A percentile compares a stretch with the other conserved stretches of the same genome.
Conservation (phyloP, 2,329 filamentous ascomycete genomes). For the Knufia fluminis region DNA sequence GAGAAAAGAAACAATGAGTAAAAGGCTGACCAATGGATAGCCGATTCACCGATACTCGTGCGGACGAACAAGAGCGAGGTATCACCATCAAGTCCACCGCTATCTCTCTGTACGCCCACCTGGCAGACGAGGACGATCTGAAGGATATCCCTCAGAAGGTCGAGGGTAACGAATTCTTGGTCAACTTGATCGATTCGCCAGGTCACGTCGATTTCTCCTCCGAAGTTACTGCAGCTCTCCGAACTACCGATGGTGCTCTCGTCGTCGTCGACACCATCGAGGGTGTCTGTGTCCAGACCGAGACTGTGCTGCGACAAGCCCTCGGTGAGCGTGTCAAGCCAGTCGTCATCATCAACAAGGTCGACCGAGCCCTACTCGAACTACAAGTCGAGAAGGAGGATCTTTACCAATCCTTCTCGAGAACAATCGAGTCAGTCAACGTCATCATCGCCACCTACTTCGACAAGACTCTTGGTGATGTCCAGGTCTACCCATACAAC, state of each 20-base stretch:
- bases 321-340: conserved; percentile 99
- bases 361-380: conserved; percentile 98
- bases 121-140: conserved; percentile 72
- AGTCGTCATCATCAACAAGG: conserved; percentile 99
- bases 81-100: conserved; percentile 99
- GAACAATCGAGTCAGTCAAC: conserved; percentile 99
- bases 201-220: conserved; percentile 99
- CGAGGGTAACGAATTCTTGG: conserved; percentile 92
- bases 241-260: conserved; percentile 98
- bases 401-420: conserved; percentile 98
- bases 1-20: neutral
- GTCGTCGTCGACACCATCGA: conserved; percentile 99
- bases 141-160: conserved; percentile 91
- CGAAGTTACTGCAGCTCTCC: conserved; percentile 96
- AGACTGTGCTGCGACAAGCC: conserved; percentile 98
- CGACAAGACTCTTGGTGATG: conserved; percentile 92
- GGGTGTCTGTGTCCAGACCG: conserved; percentile 99
- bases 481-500: conserved; percentile 96
- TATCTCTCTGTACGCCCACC: conserved; percentile 90
- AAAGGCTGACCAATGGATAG: conserved; percentile 14
- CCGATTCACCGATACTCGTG: conserved; percentile 92
- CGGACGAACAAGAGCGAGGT: conserved; percentile 98
- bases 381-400: conserved; percentile 98
- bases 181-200: conserved; percentile 99
- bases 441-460: conserved; percentile 99